Conservation (phyloP, 2,329 filamentous ascomycete species). For the Aspergillus arachidicola region DNA sequence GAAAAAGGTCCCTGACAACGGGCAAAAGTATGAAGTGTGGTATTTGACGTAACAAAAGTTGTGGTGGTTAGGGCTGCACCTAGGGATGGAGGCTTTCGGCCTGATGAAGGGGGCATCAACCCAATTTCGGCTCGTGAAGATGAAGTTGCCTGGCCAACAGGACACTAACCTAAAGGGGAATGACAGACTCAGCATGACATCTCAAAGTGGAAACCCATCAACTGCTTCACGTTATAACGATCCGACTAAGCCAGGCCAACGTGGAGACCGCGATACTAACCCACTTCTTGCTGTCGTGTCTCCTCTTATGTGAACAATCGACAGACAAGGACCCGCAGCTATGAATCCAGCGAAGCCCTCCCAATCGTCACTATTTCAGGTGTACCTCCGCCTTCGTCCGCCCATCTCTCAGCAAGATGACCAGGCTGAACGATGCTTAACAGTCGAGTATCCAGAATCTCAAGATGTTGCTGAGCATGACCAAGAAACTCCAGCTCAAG, state of each 20-base stretch:
- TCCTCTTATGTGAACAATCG: neutral
- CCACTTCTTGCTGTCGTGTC: conserved; percentile 1
- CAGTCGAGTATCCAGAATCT: conserved; percentile 64
- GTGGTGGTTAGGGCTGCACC: neutral
- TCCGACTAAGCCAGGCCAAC: neutral
- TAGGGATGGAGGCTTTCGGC: neutral
- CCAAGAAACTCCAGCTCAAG: conserved; percentile 22
- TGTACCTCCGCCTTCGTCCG: conserved; percentile 84
- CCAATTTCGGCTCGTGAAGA: neutral
- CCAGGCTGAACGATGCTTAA: conserved; percentile 68
- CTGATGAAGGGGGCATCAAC: conserved; percentile 13
- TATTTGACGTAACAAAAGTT: neutral
- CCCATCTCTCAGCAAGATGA: conserved; percentile 49
- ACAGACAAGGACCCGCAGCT: conserved; percentile 13
- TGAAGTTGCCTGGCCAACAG: conserved; percentile 22
- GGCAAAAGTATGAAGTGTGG: neutral
- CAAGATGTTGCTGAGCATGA: conserved; percentile 38
- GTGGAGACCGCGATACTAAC: neutral
- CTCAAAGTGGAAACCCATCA: conserved; percentile 9
- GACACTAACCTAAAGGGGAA: conserved; percentile 13
- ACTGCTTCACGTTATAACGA: conserved; percentile 3
- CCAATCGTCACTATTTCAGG: conserved; percentile 75
- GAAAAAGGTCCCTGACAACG: neutral
- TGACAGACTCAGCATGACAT: conserved; percentile 16
- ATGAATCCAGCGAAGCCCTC: conserved; percentile 51